Evolutionary conservation across 2,329 filamentous ascomycete species (phyloP).

Genomic region (Stemphylium lycopersici): DNA sequence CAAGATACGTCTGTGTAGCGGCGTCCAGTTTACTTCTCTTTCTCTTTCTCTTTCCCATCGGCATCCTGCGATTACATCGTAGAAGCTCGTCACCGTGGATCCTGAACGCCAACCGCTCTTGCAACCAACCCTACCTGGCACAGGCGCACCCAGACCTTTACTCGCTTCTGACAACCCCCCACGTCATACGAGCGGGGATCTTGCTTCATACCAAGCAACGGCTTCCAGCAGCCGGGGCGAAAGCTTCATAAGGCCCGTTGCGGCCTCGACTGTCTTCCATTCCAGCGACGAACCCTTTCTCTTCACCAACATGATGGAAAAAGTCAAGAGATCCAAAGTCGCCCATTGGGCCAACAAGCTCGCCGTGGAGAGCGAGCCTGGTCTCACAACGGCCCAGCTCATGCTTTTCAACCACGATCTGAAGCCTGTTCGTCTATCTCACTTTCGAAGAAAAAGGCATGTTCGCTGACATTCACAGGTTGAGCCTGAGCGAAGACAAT

Average conservation of each 20-base stretch:
- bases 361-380: conserved; percentile 75
- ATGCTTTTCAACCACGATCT: conserved; percentile 88
- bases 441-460: not conserved
- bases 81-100: conserved; percentile 23
- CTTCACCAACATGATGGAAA: conserved; percentile 48
- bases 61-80: not conserved
- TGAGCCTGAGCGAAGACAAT: conserved; percentile 78
- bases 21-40: not conserved
- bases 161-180: conserved; percentile 18
- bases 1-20: not conserved
- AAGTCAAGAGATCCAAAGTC: conserved; percentile 47
- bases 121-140: conserved; percentile 17
- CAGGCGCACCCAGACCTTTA: conserved; percentile 25
- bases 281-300: conserved; percentile 22
- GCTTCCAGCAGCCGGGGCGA: conserved; percentile 25
- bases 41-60: not conserved
- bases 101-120: conserved; percentile 35
- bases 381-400: conserved; percentile 77
- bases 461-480: conserved; percentile 54
- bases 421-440: conserved; percentile 55
- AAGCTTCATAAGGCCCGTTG: conserved; percentile 30
- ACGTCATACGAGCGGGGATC: conserved; percentile 41
- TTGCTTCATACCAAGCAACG: conserved; percentile 25
- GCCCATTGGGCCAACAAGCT: conserved; percentile 61
- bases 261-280: conserved; percentile 21